phyloP scores from a whole-genome alignment of 805 yeast species.

The Groenewaldozyma tartarivorans region DNA sequence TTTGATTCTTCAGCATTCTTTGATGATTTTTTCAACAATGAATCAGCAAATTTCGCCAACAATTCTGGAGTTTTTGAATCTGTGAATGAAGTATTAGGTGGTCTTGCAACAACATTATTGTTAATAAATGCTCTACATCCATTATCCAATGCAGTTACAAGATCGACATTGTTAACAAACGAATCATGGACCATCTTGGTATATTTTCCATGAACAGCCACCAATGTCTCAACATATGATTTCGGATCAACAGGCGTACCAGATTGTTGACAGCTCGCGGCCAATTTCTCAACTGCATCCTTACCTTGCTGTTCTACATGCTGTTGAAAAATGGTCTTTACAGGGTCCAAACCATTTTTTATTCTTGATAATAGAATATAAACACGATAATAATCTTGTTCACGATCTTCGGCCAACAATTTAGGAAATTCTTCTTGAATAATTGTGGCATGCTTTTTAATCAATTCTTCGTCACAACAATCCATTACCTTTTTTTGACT shows the following conservation, averaged over 20 bases:
- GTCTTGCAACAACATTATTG: slow-evolving; percentile 62
- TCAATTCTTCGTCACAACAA: slow-evolving; percentile 64
- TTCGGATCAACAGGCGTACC: slow-evolving; percentile 52
- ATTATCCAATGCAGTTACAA: slow-evolving; percentile 78
- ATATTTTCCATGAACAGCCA: slow-evolving; percentile 61
- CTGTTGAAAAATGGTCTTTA: slow-evolving; percentile 61
- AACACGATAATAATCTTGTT: slow-evolving; percentile 68
- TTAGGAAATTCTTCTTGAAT: slow-evolving; percentile 68
- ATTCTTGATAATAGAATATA: slow-evolving; percentile 68
- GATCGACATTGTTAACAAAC: slow-evolving; percentile 63
- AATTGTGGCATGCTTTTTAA: slow-evolving; percentile 65
- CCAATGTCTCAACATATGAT: slow-evolving; percentile 66
- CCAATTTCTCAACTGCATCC: slow-evolving; percentile 49
- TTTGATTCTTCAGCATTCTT: slow-evolving; percentile 62
- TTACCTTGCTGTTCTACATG: slow-evolving; percentile 62
- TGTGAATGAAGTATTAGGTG: slow-evolving; percentile 23
- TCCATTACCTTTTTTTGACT: slow-evolving; percentile 71
- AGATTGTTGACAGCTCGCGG: slow-evolving; percentile 24
- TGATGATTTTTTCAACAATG: slow-evolving; percentile 64
- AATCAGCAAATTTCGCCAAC: slow-evolving; percentile 82
- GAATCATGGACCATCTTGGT: slow-evolving; percentile 54
- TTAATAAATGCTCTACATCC: slow-evolving; percentile 85
- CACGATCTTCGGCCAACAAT: slow-evolving; percentile 65
- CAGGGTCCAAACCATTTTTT: slow-evolving; percentile 66
- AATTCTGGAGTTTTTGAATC: slow-evolving; percentile 83